Evolutionary conservation across 257 asterid genomes (phyloP), one percentile per base, ranked within the genome.

Genomic region (Fraxinus americana): DNA sequence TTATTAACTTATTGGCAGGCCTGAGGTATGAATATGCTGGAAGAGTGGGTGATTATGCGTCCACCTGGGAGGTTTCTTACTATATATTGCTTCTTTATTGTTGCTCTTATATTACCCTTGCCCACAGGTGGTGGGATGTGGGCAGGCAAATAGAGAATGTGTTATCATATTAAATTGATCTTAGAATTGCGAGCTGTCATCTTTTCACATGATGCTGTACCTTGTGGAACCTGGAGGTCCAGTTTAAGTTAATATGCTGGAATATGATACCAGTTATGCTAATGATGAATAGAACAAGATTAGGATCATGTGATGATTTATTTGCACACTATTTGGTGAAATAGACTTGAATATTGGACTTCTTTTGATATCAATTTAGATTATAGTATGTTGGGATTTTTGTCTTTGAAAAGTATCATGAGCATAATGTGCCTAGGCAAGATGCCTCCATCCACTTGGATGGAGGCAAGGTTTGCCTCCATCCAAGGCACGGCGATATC

Each of bases 21-120:
- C 67, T 57, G 78, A 38, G 61, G 78, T 67, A 72, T 21, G 69
- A 73, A 67, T 48, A 43, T 78, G 77, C 63, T 81, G 63, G 82
- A 61, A 70, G 74, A 19, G 48, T 12, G 17, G 14, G 68, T 77
- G 70, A 74, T 54, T 54, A 54, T 54, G 25, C 19, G 65, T 54
- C 16, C 25, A 54, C 8, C 65, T 54, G 65, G 65, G 27, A 54
- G 65, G 27, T 0, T 54, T 13, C 19, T 38, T 7, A 48, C 19
- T 48, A 48, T 13, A 19, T 5, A 12, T 48, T 11, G 19, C 13
- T 48, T 16, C 57, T 48, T 48, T 48, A 48, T 48, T 14, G 16
- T 7, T 48, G 13, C 16, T 48, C 57, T 13, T 48, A 11, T 13
- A 48, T 48, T 48, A 48, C 57, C 19, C 1, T 19, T 8, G 39